A percentile compares a stretch with the other conserved stretches of the same genome.
Evolutionary conservation across 2,329 filamentous ascomycete genomes (phyloP).

Genomic region (Purpureocillium lavendulum): DNA sequence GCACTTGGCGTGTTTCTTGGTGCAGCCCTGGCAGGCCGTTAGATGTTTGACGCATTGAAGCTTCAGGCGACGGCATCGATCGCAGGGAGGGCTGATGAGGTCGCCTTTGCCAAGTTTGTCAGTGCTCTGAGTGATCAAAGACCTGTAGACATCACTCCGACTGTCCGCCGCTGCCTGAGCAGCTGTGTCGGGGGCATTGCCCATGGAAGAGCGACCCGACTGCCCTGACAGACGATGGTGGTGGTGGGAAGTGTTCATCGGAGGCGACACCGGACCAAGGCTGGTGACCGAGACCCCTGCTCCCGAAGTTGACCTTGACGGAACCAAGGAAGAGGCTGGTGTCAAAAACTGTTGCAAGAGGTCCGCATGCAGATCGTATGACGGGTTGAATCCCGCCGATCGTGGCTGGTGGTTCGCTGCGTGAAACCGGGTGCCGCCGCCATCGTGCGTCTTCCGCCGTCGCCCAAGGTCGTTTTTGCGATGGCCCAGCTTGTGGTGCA

Average conservation of each 20-base stretch:
- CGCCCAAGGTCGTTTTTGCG: conserved; percentile 21
- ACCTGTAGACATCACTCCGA: conserved; percentile 24
- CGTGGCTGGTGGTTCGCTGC: conserved; percentile 20
- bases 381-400: conserved; percentile 17
- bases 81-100: conserved; percentile 71
- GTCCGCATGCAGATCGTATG: conserved; percentile 44
- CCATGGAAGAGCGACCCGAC: conserved; percentile 8
- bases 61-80: conserved; percentile 70
- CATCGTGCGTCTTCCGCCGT: conserved; percentile 17
- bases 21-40: conserved; percentile 80
- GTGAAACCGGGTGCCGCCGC: conserved; percentile 27
- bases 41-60: conserved; percentile 80
- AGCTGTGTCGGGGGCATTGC: conserved; percentile 17
- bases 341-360: conserved; percentile 44
- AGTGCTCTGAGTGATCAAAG: conserved; percentile 65
- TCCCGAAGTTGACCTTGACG: conserved; percentile 18
- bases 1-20: conserved; percentile 84
- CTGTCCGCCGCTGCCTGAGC: conserved; percentile 13
- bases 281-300: conserved; percentile 15
- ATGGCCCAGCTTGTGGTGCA: conserved; percentile 62
- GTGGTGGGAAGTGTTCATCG: conserved; percentile 13
- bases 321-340: conserved; percentile 10
- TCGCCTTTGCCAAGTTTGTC: conserved; percentile 69
- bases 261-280: conserved; percentile 17
- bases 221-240: conserved; percentile 5